Evolutionary conservation across 164 flowering plant genomes (phyloP).

Genomic region (Vitis rupestris): DNA sequence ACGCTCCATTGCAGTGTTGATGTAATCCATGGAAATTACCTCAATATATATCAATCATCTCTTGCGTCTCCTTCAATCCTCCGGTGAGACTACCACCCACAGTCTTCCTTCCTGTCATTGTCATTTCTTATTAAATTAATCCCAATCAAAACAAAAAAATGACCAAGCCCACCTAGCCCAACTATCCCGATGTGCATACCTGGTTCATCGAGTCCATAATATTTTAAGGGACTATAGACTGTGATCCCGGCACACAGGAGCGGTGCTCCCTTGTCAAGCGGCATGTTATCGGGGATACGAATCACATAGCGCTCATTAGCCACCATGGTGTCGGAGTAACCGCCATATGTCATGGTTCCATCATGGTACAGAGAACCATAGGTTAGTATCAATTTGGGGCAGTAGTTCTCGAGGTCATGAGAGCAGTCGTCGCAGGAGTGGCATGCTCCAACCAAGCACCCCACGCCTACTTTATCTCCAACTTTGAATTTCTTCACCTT

Average conservation of each 20-base stretch:
- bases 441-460: no score
- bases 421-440: no score
- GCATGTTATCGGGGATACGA: conserved; percentile 15
- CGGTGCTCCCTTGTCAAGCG: conserved; percentile 24
- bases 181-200: conserved; percentile 23
- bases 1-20: neutral
- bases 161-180: conserved; percentile 14
- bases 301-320: neutral
- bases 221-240: conserved; percentile 27
- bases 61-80: neutral
- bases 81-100: neutral
- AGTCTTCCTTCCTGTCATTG: neutral
- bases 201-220: conserved; percentile 14
- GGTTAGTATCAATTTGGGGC: no score
- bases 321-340: no score
- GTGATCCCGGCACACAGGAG: conserved; percentile 32
- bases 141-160: neutral
- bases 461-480: no score
- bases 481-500: no score
- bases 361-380: no score
- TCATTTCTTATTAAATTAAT: neutral
- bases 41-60: neutral
- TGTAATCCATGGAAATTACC: neutral
- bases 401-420: no score
- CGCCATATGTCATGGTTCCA: no score